Conservation (phyloP, 2,329 filamentous ascomycete genomes). For the Sclerotinia subarctica region DNA sequence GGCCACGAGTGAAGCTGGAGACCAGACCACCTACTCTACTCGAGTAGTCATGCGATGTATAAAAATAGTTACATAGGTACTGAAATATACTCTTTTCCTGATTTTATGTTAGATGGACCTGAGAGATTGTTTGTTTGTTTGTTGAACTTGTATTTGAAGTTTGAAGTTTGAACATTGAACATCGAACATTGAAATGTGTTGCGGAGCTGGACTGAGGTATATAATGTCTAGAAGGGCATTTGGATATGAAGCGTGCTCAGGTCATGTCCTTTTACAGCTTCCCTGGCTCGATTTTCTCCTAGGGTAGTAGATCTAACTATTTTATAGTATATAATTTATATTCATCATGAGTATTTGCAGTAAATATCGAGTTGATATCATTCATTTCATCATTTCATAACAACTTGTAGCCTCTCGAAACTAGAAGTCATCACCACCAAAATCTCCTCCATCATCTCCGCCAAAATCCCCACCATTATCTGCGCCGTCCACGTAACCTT, state of each 20-base stretch:
- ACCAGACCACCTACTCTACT: too few species aligned
- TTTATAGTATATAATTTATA: not conserved
- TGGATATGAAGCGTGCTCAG: too few species aligned
- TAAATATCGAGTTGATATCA: not conserved
- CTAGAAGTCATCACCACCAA: conserved; percentile 21
- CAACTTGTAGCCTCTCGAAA: conserved; percentile 42
- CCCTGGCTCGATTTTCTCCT: not conserved
- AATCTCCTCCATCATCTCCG: conserved; percentile 32
- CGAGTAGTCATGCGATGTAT: too few species aligned
- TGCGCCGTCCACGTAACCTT: conserved; percentile 42
- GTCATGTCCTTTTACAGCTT: not conserved
- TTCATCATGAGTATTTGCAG: not conserved
- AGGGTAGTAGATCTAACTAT: not conserved
- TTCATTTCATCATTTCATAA: not conserved
- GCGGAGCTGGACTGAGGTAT: too few species aligned
- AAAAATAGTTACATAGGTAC: too few species aligned
- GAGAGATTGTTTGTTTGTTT: too few species aligned
- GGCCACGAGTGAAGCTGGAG: not conserved
- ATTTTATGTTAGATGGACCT: too few species aligned
- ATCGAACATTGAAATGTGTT: too few species aligned
- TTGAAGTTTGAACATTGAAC: too few species aligned
- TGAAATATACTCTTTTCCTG: too few species aligned
- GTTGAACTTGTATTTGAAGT: too few species aligned
- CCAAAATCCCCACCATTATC: conserved; percentile 31
- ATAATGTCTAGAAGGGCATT: too few species aligned